A percentile compares a stretch with the other conserved stretches of the same genome.
Evolutionary conservation across 129 eudicot species (phyloP).

Genomic region (Centaurea solstitialis): DNA sequence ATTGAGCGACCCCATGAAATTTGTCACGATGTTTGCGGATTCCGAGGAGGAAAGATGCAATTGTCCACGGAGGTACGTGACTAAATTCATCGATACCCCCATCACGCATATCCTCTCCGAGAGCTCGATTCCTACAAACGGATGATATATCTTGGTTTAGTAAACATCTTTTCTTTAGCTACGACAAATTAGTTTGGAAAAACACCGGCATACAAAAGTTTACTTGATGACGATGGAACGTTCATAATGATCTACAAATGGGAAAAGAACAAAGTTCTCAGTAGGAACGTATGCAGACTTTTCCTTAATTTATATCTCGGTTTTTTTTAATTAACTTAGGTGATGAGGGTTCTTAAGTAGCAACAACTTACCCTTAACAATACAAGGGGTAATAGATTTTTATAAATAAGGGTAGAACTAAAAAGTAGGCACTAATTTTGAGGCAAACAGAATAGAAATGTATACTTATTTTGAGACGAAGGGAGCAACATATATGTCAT

Average conservation of each 20-base stretch:
- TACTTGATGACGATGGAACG: background rate
- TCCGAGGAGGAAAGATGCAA: conserved; percentile 69
- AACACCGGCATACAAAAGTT: background rate
- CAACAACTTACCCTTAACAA: background rate
- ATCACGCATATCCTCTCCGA: conserved; percentile 74
- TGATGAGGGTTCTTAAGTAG: too few species aligned
- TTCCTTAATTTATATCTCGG: too few species aligned
- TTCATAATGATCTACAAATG: background rate
- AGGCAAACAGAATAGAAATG: background rate
- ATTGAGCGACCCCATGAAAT: conserved; percentile 83
- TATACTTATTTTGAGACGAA: too few species aligned
- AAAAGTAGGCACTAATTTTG: background rate
- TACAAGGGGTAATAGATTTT: too few species aligned
- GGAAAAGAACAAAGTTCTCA: background rate
- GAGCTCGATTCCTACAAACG: conserved; percentile 63
- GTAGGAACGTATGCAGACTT: too few species aligned
- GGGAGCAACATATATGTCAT: too few species aligned
- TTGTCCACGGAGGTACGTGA: conserved; percentile 68
- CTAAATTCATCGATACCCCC: conserved; percentile 81
- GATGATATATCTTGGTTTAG: background rate
- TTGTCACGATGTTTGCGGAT: conserved; percentile 79
- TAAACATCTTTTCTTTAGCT: background rate
- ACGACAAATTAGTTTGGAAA: background rate
- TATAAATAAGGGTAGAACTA: background rate
- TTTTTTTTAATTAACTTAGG: too few species aligned